Conservation (phyloP, 768 basidiomycete genomes). For the Mycena floridula region DNA sequence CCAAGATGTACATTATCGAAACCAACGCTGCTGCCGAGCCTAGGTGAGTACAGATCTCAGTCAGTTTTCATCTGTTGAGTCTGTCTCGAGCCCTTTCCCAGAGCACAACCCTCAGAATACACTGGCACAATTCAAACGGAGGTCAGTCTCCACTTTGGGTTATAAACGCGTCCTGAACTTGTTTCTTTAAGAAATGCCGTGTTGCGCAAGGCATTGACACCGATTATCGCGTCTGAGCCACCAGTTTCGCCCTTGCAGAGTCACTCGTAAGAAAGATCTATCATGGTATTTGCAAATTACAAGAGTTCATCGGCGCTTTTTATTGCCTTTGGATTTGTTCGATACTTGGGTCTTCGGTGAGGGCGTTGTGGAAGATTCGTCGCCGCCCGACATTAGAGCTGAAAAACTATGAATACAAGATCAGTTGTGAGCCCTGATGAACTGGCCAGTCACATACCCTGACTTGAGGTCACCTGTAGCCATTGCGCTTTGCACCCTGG, state of each 20-base stretch:
- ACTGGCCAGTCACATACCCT: constrained; percentile 32
- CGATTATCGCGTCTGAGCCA: too few species aligned
- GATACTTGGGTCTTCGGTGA: constrained; percentile 18
- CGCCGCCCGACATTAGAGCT: constrained; percentile 33
- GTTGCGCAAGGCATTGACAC: constrained; percentile 52
- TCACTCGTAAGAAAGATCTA: not conserved
- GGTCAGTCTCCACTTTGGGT: constrained; percentile 30
- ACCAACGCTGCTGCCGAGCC: constrained; percentile 47
- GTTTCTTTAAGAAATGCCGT: constrained; percentile 37
- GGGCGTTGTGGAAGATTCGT: constrained; percentile 22
- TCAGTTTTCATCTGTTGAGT: not conserved
- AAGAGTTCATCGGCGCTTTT: too few species aligned
- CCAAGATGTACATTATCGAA: constrained; percentile 73
- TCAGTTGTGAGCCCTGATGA: constrained; percentile 3
- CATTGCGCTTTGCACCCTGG: constrained; percentile 49
- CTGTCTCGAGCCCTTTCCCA: constrained; percentile 4
- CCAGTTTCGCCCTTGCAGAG: not conserved
- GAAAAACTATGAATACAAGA: constrained; percentile 29
- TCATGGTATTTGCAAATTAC: too few species aligned
- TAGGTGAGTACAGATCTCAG: constrained; percentile 27
- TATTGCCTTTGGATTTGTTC: constrained; percentile 26
- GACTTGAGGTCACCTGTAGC: constrained; percentile 53
- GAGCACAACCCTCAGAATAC: constrained; percentile 44
- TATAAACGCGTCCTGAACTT: not conserved
- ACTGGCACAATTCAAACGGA: constrained; percentile 62